A percentile compares a stretch with the other conserved stretches of the same genome.
phyloP scores from a whole-genome alignment of 495 filamentous ascomycete species.

The Immersiella caudata region DNA sequence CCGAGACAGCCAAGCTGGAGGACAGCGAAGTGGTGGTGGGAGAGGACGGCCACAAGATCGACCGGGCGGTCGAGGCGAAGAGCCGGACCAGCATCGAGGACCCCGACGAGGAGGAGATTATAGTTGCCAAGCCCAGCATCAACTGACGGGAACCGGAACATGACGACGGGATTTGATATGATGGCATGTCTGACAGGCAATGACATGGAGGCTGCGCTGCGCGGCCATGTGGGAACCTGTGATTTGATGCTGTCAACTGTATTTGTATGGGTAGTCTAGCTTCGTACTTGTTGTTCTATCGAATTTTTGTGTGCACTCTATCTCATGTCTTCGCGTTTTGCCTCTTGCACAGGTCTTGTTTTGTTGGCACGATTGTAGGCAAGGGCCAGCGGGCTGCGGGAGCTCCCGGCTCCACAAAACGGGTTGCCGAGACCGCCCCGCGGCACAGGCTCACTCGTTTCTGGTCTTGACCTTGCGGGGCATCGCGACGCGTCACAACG shows the following conservation, averaged over 20 bases:
- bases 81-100: conserved; percentile 60
- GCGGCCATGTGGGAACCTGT: conserved; percentile 1
- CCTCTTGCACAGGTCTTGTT: not conserved
- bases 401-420: not conserved
- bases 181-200: conserved; percentile 5
- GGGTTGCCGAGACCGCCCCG: not conserved
- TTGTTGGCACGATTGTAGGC: not conserved
- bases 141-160: not conserved
- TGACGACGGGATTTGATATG: conserved; percentile 2
- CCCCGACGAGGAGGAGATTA: conserved; percentile 53
- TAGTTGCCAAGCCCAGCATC: not conserved
- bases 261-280: conserved; percentile 1
- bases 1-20: conserved; percentile 34
- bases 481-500: not conserved
- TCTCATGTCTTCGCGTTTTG: not conserved
- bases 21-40: conserved; percentile 32
- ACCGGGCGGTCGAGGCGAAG: conserved; percentile 54
- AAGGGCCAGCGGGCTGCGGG: not conserved
- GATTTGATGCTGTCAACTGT: conserved; percentile 5
- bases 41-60: conserved; percentile 49
- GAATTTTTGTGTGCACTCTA: not conserved
- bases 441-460: not conserved
- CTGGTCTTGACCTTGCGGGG: not conserved
- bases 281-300: conserved; percentile 2
- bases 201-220: not conserved